phyloP scores from a whole-genome alignment of 176 grass and related monocot species.

The Coix lacrymajobi region DNA sequence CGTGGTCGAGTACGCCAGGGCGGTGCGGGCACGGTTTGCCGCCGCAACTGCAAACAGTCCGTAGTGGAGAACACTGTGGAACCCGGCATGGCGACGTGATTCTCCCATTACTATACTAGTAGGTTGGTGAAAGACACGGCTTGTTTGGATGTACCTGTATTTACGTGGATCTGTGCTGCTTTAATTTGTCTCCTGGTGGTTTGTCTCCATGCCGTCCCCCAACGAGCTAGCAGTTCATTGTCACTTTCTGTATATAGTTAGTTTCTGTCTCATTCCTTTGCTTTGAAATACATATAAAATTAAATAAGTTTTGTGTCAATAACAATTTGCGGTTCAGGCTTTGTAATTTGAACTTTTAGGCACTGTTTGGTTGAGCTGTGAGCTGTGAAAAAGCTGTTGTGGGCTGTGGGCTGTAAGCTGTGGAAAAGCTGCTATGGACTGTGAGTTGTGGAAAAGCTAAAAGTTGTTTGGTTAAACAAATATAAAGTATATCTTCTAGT shows the following conservation, averaged over 20 bases:
- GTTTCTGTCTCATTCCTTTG: background rate
- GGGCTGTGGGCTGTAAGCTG: too few relatives aligned
- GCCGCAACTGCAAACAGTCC: background rate
- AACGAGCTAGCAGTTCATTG: too few relatives aligned
- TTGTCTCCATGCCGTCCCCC: background rate
- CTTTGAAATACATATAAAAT: background rate
- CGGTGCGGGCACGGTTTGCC: background rate
- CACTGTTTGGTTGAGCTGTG: too few relatives aligned
- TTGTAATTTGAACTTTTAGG: too few relatives aligned
- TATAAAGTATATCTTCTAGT: too few relatives aligned
- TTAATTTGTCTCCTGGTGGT: background rate
- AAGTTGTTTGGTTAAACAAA: too few relatives aligned
- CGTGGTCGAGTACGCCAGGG: constrained; percentile 18
- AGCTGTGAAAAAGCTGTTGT: too few relatives aligned
- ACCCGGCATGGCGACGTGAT: background rate
- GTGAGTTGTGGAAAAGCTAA: too few relatives aligned
- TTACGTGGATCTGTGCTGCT: background rate
- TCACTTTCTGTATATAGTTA: background rate
- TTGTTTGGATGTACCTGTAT: too few relatives aligned
- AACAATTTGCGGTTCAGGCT: too few relatives aligned
- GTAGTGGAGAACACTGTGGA: background rate
- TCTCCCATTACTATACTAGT: background rate
- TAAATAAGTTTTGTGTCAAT: too few relatives aligned
- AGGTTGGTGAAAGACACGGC: background rate
- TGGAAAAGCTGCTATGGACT: too few relatives aligned